Base-by-base conservation (phyloP, 768 basidiomycete species). In the Lactarius tabidus region DNA sequence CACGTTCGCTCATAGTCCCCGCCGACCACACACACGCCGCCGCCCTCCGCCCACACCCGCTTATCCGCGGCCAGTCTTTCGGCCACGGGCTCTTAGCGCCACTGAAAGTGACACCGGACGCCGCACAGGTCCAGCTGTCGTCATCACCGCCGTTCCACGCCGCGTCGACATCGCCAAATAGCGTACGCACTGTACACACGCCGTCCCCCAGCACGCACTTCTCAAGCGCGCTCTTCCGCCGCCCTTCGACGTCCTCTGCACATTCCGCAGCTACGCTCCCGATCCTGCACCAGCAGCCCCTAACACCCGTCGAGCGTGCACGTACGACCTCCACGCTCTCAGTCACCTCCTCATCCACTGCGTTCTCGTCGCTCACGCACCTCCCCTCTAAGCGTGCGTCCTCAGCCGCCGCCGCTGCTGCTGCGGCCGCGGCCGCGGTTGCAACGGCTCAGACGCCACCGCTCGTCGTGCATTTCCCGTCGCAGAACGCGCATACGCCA, bases 31-130 rank as follows among this genome's bases (percentile, higher is more conserved):
- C 64, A 0, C 67, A 69, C 17, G 60, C n/a, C n/a, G n/a, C n/a
- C n/a, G n/a, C 69, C 20, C 77, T 88, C 57, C 86, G 87, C 18
- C 89, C 88, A 0, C 90, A 91, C 71, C 90, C 89, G 8, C 80
- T 91, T 59, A 90, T 91, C 68, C 86, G 90, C 62, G 89, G 88
- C 10, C 81, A 86, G 67, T 89, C 89, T 0, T 84, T 82, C 64
- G 85, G 87, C 7, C 80, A 76, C 52, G 74, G 74, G 3, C 75
- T 77, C 77, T 77, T 88, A 17, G 78, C 83, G 10, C 87, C 89
- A 39, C 79, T 90, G 59, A 85, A 85, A 1, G 81, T 86, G 52
- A 82, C 84, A 10, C 78, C 83, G 23, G 83, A 84, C 65, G 74
- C 77, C 66, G 79, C 81, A 10, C 75, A 79, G 33, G 77, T 79